Evolutionary conservation across 805 yeast species (phyloP).

Genomic region (Tetrapisispora iriomotensis): DNA sequence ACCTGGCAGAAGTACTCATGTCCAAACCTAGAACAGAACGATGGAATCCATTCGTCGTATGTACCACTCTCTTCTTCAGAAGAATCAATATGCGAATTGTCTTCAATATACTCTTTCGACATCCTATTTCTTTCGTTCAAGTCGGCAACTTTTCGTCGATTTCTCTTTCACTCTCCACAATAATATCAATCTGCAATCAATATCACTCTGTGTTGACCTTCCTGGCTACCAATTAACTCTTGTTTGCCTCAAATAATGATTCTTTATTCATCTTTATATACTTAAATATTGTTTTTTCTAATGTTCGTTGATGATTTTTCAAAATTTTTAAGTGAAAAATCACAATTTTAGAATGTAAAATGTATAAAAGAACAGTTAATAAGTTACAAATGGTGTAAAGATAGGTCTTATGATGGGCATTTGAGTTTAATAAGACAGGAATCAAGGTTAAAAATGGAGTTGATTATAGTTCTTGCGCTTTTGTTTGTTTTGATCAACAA

Average conservation of each 20-base stretch:
- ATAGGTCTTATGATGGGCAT: no score
- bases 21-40: conserved; percentile 68
- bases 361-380: no score
- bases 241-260: neutral
- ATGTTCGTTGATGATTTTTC: neutral
- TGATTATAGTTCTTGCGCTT: conserved; percentile 13
- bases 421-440: neutral
- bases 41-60: conserved; percentile 68
- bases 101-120: conserved; percentile 16
- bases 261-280: neutral
- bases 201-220: no score
- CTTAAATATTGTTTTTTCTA: neutral
- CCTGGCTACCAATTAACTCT: neutral
- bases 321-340: neutral
- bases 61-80: conserved; percentile 26
- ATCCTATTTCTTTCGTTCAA: neutral
- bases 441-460: conserved; percentile 2
- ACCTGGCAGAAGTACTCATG: conserved; percentile 91
- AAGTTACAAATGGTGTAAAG: no score
- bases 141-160: neutral
- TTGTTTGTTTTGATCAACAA: conserved; percentile 15
- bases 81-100: conserved; percentile 13
- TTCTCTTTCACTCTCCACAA: no score
- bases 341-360: no score
- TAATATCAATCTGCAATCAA: no score